Percentiles rank a stretch among this genome's conserved stretches.
phyloP scores from a whole-genome alignment of 1,139 yeast genomes.

The Hansenula sp. region DNA sequence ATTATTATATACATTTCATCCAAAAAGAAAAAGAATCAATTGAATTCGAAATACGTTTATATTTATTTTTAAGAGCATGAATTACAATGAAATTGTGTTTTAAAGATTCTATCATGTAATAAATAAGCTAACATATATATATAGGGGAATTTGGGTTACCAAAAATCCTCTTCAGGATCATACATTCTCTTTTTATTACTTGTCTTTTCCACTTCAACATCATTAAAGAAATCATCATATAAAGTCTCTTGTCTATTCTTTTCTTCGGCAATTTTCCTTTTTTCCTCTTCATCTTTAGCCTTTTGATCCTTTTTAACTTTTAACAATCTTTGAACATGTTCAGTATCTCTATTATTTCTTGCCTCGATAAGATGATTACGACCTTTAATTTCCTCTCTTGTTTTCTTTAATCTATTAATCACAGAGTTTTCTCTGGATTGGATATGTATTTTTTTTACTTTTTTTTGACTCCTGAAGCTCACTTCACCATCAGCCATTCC shows the following conservation, averaged over 20 bases:
- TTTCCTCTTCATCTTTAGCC: conserved; percentile 33
- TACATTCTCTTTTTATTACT: conserved; percentile 54
- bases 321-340: conserved; percentile 16
- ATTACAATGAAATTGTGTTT: neutral
- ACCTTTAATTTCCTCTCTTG: conserved; percentile 56
- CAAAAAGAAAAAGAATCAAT: neutral
- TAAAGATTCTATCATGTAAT: neutral
- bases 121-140: neutral
- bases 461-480: conserved; percentile 56
- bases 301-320: conserved; percentile 30
- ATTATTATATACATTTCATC: neutral
- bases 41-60: neutral
- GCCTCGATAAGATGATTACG: conserved; percentile 38
- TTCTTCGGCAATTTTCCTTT: conserved; percentile 20
- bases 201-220: conserved; percentile 41
- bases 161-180: conserved; percentile 67
- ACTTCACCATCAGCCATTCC: conserved; percentile 86
- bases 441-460: conserved; percentile 52
- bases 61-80: conserved; percentile 1
- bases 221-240: conserved; percentile 57
- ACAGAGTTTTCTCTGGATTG: conserved; percentile 59
- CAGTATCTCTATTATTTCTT: conserved; percentile 31
- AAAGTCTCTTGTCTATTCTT: conserved; percentile 27
- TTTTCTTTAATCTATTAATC: conserved; percentile 63
- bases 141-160: conserved; percentile 28